Conservation (phyloP, 2,329 filamentous ascomycete genomes). For the Venturia pyrina region DNA sequence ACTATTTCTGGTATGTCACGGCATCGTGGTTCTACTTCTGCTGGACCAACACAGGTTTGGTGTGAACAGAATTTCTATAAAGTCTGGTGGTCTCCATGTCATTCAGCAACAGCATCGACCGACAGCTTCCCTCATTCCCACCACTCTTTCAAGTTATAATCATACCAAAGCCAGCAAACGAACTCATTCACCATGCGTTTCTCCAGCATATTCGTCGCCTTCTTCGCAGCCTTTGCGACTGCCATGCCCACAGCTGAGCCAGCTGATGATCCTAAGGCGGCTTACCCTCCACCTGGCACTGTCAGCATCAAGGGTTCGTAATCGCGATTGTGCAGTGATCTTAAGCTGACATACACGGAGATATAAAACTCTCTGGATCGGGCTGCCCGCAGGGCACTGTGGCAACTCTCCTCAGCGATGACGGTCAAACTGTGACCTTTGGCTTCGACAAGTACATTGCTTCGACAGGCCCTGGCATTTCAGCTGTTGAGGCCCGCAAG, state of each 20-base stretch:
- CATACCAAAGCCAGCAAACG: background rate
- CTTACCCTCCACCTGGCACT: background rate
- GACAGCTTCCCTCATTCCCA: background rate
- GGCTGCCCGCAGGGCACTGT: slow-evolving; percentile 38
- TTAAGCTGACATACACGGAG: slow-evolving; percentile 19
- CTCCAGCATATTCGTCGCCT: background rate
- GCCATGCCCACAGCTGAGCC: slow-evolving; percentile 14
- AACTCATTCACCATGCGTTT: background rate
- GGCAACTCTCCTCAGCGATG: slow-evolving; percentile 25
- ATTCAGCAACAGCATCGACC: background rate
- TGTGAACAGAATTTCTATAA: background rate
- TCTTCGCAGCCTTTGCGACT: slow-evolving; percentile 16
- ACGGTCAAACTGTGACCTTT: slow-evolving; percentile 39
- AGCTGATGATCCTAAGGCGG: background rate
- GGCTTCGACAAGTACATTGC: slow-evolving; percentile 45
- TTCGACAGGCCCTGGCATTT: slow-evolving; percentile 35
- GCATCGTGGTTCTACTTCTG: background rate
- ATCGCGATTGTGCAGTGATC: background rate
- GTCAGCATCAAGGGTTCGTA: slow-evolving; percentile 23
- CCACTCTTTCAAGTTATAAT: background rate
- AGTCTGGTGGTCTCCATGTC: background rate
- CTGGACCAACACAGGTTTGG: too few species aligned
- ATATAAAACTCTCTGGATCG: slow-evolving; percentile 37
- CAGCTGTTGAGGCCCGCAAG: slow-evolving; percentile 35
- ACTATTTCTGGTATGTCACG: background rate